phyloP scores from a whole-genome alignment of 176 grass and related monocot species.

The Poa pratensis region DNA sequence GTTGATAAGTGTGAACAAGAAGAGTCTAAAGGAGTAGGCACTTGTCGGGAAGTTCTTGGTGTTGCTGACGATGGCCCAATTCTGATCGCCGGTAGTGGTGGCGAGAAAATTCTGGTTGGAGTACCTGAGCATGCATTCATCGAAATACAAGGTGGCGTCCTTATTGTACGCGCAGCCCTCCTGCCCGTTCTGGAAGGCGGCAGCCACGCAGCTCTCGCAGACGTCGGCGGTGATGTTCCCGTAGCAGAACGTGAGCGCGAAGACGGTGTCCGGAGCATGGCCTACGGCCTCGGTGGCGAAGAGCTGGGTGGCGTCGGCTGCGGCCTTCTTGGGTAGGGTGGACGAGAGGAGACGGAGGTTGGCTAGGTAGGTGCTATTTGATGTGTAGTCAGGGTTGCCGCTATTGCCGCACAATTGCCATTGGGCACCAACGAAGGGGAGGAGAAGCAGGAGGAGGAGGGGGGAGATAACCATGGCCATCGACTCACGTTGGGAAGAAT shows the following conservation, averaged over 20 bases:
- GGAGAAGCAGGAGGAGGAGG: not conserved
- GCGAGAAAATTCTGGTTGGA: conserved; percentile 42
- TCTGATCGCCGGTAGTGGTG: not conserved
- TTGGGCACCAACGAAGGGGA: not conserved
- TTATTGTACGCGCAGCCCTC: conserved; percentile 18
- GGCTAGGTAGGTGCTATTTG: conserved; percentile 45
- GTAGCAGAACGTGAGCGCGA: conserved; percentile 49
- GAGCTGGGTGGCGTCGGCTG: not conserved
- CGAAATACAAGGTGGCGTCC: conserved; percentile 27
- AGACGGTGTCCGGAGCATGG: not conserved
- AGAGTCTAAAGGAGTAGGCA: not conserved
- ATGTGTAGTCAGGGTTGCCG: conserved; percentile 45
- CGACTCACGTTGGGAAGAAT: not conserved
- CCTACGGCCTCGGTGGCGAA: conserved; percentile 36
- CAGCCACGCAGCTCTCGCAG: conserved; percentile 36
- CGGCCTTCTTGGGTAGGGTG: conserved; percentile 24
- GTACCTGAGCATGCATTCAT: conserved; percentile 49
- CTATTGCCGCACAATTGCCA: conserved; percentile 11
- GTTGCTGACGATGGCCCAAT: not conserved
- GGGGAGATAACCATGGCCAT: not conserved
- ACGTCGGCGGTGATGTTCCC: conserved; percentile 20
- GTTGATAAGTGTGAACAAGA: not conserved
- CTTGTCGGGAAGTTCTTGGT: not conserved
- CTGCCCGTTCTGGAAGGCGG: not conserved
- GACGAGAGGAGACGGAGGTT: conserved; percentile 49